phyloP scores from a whole-genome alignment of 1,284 basidiomycete genomes.

The Rhodotorula sp. region DNA sequence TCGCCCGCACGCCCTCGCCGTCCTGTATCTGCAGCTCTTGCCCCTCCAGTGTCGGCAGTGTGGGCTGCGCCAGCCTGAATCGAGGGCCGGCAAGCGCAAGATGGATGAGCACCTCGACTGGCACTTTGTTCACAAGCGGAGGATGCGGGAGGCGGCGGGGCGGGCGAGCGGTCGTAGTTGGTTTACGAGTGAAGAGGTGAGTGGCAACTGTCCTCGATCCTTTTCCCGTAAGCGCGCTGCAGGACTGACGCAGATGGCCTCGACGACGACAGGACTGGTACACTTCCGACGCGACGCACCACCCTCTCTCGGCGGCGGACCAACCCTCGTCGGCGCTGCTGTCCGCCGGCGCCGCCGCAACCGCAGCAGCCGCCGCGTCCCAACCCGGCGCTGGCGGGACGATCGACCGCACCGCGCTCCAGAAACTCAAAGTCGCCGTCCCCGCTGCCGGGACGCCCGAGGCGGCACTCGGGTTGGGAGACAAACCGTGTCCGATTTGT shows the following conservation, averaged over 20 bases:
- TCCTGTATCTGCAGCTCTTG: conserved; percentile 68
- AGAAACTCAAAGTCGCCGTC: conserved; percentile 70
- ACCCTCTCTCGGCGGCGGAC: conserved; percentile 2
- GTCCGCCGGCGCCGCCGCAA: neutral
- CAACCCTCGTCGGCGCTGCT: neutral
- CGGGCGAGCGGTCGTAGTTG: conserved; percentile 88
- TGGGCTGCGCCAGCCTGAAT: conserved; percentile 78
- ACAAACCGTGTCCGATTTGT: conserved; percentile 89
- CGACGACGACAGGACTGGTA: conserved; percentile 70
- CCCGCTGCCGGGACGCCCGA: conserved; percentile 60
- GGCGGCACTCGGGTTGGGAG: conserved; percentile 49
- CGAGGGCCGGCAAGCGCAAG: conserved; percentile 65
- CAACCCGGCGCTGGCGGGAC: neutral
- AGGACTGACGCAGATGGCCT: conserved; percentile 34
- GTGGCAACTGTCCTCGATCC: conserved; percentile 48
- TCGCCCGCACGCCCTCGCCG: conserved; percentile 33
- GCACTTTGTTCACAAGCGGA: conserved; percentile 93
- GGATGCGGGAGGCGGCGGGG: conserved; percentile 76
- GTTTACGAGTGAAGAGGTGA: conserved; percentile 79
- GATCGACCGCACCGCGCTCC: conserved; percentile 54
- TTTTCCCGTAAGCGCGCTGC: no score
- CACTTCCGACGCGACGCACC: conserved; percentile 46
- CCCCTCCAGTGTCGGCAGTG: conserved; percentile 90
- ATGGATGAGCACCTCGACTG: conserved; percentile 91
- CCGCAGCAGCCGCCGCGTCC: neutral